Conservation (phyloP, 371 early-diverging fungal species). For the Mucor indicus region DNA sequence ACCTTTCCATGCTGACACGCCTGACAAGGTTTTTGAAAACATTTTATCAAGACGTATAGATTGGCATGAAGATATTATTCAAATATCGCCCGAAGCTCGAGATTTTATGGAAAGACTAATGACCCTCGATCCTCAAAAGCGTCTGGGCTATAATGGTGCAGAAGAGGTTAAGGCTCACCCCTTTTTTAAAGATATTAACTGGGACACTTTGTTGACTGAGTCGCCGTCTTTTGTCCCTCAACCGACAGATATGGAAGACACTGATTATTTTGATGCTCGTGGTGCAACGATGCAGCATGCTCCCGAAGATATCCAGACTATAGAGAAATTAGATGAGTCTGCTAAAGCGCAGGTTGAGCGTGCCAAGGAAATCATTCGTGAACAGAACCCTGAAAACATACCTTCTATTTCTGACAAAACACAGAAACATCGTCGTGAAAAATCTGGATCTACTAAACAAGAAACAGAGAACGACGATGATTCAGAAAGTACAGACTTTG, state of each 20-base stretch:
- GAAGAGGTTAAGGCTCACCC: conserved; percentile 68
- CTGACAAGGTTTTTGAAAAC: conserved; percentile 84
- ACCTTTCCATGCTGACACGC: conserved; percentile 82
- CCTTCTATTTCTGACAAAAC: conserved; percentile 1
- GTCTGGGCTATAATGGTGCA: conserved; percentile 75
- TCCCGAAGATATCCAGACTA: conserved; percentile 15
- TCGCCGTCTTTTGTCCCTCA: conserved; percentile 87
- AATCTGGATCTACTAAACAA: not conserved
- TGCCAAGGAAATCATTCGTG: conserved; percentile 41
- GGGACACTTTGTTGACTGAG: conserved; percentile 65
- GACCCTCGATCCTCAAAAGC: conserved; percentile 65
- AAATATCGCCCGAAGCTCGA: conserved; percentile 77
- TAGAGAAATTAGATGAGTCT: conserved; percentile 7
- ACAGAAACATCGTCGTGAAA: not conserved
- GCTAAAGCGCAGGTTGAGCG: conserved; percentile 35
- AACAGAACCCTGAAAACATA: conserved; percentile 38
- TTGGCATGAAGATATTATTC: conserved; percentile 66
- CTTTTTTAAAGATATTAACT: conserved; percentile 64
- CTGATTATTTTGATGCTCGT: conserved; percentile 91
- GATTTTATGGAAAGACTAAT: conserved; percentile 87
- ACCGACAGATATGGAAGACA: conserved; percentile 76
- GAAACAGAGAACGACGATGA: conserved; percentile 3
- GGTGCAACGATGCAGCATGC: conserved; percentile 66
- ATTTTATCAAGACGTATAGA: conserved; percentile 74
- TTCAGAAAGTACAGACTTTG: conserved; percentile 72